These are phyloP conservation scores for Selenicereus undatus DNA, from an alignment of 148 eudicot genomes.

Conservation along the genomic window DNA sequence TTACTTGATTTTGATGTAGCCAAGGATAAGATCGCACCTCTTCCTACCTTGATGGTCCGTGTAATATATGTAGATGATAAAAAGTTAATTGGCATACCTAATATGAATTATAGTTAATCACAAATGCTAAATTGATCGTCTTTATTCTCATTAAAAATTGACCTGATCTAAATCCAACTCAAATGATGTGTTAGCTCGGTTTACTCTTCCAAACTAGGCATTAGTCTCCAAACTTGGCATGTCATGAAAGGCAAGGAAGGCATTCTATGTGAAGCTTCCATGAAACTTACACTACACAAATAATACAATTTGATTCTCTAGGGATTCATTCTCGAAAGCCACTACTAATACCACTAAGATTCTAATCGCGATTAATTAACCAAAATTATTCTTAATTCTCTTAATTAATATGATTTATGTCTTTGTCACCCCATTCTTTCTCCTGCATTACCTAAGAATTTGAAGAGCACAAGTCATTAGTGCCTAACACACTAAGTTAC, in stretches of 20 bases:
- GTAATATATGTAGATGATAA: too few species aligned
- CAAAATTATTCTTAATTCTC: not conserved
- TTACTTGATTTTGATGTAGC: too few species aligned
- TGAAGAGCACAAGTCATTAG: slow-evolving; percentile 29
- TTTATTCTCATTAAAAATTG: too few species aligned
- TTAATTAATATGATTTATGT: not conserved
- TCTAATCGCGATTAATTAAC: not conserved
- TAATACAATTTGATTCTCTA: not conserved
- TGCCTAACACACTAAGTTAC: slow-evolving; percentile 23
- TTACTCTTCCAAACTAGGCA: too few species aligned
- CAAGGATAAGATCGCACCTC: too few species aligned
- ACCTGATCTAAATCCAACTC: too few species aligned
- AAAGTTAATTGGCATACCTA: too few species aligned
- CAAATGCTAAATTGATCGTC: too few species aligned
- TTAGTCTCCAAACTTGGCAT: too few species aligned
- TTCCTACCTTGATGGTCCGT: too few species aligned
- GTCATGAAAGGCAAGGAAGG: slow-evolving; percentile 24
- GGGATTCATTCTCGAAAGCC: slow-evolving; percentile 14
- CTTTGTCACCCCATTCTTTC: not conserved
- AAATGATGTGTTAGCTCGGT: too few species aligned
- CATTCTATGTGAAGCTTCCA: not conserved
- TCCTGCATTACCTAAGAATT: slow-evolving; percentile 13
- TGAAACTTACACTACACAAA: not conserved
- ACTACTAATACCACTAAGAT: slow-evolving; percentile 7
- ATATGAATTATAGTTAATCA: too few species aligned